These are phyloP conservation scores for Psilocybe mexicana DNA, from an alignment of 1,284 basidiomycete species.

Conservation along the genomic window DNA sequence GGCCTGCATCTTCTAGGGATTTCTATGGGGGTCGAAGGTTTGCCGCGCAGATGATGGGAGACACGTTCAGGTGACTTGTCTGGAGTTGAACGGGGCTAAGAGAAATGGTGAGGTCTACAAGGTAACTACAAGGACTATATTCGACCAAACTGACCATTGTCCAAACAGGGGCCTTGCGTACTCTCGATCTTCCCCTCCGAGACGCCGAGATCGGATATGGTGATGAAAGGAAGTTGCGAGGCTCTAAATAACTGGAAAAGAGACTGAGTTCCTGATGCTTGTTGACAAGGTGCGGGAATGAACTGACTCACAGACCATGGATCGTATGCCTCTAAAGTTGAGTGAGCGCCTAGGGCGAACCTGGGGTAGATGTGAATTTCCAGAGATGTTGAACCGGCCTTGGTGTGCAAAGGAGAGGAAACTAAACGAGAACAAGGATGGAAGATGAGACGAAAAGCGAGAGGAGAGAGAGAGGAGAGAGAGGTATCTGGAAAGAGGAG, in stretches of 20 bases:
- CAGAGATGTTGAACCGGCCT: not conserved
- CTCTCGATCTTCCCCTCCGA: not conserved
- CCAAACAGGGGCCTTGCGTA: not conserved
- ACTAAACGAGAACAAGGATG: too few relatives aligned
- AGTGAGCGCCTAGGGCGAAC: not conserved
- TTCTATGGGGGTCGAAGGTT: conserved; percentile 39
- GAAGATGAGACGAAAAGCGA: not conserved
- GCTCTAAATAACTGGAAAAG: not conserved
- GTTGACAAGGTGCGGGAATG: not conserved
- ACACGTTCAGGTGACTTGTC: conserved; percentile 18
- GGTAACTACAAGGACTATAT: not conserved
- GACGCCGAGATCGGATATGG: not conserved
- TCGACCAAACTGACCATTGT: conserved; percentile 8
- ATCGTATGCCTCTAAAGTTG: not conserved
- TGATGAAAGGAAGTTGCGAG: not conserved
- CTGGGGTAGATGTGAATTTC: not conserved
- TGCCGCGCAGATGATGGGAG: conserved; percentile 21
- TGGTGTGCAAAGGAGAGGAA: too few relatives aligned
- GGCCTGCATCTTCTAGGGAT: conserved; percentile 34
- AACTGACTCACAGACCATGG: not conserved
- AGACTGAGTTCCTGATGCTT: too few relatives aligned
- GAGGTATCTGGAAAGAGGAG: not conserved
- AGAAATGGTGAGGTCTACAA: not conserved
- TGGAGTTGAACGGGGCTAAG: conserved; percentile 15
- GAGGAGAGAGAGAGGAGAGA: not conserved